Percentiles rank a stretch among this genome's conserved stretches.
These are phyloP conservation scores for Mrakia hoshinonis DNA, from an alignment of 768 basidiomycete genomes.

Conservation along the genomic window DNA sequence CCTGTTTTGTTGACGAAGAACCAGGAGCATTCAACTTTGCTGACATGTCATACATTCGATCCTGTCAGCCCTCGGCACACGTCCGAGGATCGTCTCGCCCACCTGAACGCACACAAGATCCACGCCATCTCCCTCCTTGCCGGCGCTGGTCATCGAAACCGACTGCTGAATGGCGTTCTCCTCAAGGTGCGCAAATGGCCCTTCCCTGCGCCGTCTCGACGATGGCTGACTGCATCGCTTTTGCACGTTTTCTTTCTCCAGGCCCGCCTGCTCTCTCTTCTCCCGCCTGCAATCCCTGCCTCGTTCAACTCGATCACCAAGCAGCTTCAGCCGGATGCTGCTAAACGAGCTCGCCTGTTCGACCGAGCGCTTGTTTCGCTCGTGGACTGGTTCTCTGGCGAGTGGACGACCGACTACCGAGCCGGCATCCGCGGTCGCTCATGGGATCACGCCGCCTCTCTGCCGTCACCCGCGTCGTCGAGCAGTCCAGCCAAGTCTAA, in stretches of 20 bases:
- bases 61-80: slow-evolving; percentile 25
- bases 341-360: slow-evolving; percentile 76
- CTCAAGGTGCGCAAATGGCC: slow-evolving; percentile 56
- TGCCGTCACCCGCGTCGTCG: neutral
- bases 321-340: slow-evolving; percentile 66
- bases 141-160: slow-evolving; percentile 66
- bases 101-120: slow-evolving; percentile 77
- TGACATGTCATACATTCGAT: neutral
- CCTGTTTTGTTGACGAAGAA: neutral
- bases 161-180: slow-evolving; percentile 70
- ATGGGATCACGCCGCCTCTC: slow-evolving; percentile 55
- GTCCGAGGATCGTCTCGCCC: slow-evolving; percentile 59
- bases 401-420: slow-evolving; percentile 52
- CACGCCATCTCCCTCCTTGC: slow-evolving; percentile 75
- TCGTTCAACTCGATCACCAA: slow-evolving; percentile 74
- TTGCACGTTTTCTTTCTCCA: slow-evolving; percentile 37
- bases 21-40: neutral
- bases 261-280: slow-evolving; percentile 81
- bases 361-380: slow-evolving; percentile 68
- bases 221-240: neutral
- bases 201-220: slow-evolving; percentile 27
- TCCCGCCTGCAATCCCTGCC: slow-evolving; percentile 70
- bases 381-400: slow-evolving; percentile 71
- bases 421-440: slow-evolving; percentile 55
- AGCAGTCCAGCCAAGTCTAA: neutral